Evolutionary conservation across 2,329 filamentous ascomycete species (phyloP).

Genomic region (Thelonectria blattea): DNA sequence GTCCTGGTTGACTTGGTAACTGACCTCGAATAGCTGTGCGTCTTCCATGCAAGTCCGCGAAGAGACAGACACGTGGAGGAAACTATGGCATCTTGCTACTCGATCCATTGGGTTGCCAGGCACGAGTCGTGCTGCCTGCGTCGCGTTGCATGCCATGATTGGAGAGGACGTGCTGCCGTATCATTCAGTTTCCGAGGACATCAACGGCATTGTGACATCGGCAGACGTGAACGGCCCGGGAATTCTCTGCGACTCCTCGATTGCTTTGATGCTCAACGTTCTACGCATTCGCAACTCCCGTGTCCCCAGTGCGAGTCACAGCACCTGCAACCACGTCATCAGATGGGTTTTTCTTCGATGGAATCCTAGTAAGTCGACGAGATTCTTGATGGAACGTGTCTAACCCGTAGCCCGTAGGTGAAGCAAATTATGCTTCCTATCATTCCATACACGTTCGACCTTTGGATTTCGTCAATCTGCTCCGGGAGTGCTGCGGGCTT

Average conservation of each 20-base stretch:
- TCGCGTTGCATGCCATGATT: slow-evolving; percentile 73
- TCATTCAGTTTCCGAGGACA: slow-evolving; percentile 69
- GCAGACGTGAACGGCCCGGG: slow-evolving; percentile 84
- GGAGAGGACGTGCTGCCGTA: slow-evolving; percentile 70
- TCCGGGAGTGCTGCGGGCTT: slow-evolving; percentile 72
- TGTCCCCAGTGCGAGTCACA: slow-evolving; percentile 71
- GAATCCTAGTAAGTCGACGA: slow-evolving; percentile 71
- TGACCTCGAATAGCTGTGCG: slow-evolving; percentile 43
- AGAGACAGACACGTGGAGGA: slow-evolving; percentile 63
- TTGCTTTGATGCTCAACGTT: slow-evolving; percentile 73
- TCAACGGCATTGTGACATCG: slow-evolving; percentile 75
- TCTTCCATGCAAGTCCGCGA: slow-evolving; percentile 34
- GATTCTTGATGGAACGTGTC: background rate
- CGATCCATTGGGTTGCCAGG: slow-evolving; percentile 72
- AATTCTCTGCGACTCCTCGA: slow-evolving; percentile 77
- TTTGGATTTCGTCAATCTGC: slow-evolving; percentile 68
- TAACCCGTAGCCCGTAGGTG: slow-evolving; percentile 55
- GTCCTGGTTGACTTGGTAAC: slow-evolving; percentile 17
- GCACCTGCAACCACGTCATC: slow-evolving; percentile 73
- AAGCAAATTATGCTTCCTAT: slow-evolving; percentile 69
- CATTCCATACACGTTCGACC: slow-evolving; percentile 69
- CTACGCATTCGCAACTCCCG: slow-evolving; percentile 70
- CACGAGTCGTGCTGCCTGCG: slow-evolving; percentile 78
- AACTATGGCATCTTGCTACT: slow-evolving; percentile 76
- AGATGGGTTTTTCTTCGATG: slow-evolving; percentile 84